Evolutionary conservation across 768 basidiomycete genomes (phyloP), one percentile per base, ranked within the genome.

Genomic region (Imleria badia): DNA sequence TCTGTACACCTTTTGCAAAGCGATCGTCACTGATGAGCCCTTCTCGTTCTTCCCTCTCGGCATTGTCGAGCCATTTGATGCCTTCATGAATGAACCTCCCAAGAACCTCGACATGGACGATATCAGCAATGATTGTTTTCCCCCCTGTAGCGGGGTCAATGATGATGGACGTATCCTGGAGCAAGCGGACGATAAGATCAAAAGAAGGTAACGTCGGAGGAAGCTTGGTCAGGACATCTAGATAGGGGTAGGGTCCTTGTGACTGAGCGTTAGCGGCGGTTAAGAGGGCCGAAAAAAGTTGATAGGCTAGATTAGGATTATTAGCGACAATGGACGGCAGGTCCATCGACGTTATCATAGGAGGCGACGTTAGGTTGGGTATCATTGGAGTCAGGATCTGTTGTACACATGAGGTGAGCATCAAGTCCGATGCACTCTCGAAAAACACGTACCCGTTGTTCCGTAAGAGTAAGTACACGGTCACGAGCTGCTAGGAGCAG

Each of bases 131-230:
- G 7, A 85, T 84, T 17, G 80, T 83, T 45, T 75, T 77, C 50
- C 79, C 75, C 26, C 75, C 76, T 1, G 77, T 75, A 9, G 66
- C 52, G 6, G 62, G 58, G 51, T 75, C 76, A 20, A 67, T 70
- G 51, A 84, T 67, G 22, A 72, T 71, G 0, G 84, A 82, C 31
- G 78, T 70, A 61, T 91, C 87, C 54, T 82, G 80, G 19, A 91
- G 72, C 11, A 92, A 74, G 12, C 83, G 80, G 12, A 84, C 88
- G 31, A 89, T 72, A 34, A 92, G 74, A 64, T 91, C 88, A 60
- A 91, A 89, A 4, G 87, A 82, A 23, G 86, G 76, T 30, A 91
- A 73, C 0, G 84, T 85, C 1, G 89, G 89, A 5, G 90, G 86
- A 44, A 92, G 79, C 61, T 72, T 80, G 10, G 78, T 76, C 13